Percentiles rank a stretch among this genome's conserved stretches.
phyloP scores from a whole-genome alignment of 768 basidiomycete genomes.

The Tephrocybe sp. region DNA sequence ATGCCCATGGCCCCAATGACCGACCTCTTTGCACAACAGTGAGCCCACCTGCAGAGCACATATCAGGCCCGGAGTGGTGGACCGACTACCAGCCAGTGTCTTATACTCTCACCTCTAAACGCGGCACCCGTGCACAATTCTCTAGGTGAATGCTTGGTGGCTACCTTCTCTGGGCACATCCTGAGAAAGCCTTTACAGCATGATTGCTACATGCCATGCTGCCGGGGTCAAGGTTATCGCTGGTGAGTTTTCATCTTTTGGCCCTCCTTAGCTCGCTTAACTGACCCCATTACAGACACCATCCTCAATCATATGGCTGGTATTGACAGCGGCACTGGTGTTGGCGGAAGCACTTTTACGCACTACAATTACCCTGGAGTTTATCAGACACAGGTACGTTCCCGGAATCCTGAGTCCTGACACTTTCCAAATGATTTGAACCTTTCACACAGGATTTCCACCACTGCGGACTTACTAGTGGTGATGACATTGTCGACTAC shows the following conservation, averaged over 20 bases:
- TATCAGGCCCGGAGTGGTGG: conserved; percentile 67
- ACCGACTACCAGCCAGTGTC: conserved; percentile 74
- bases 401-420: conserved; percentile 20
- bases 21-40: conserved; percentile 23
- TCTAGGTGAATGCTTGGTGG: conserved; percentile 28
- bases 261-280: no score
- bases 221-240: conserved; percentile 60
- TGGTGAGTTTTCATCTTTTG: conserved; percentile 27
- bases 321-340: conserved; percentile 45
- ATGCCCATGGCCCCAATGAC: background rate
- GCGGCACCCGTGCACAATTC: conserved; percentile 57
- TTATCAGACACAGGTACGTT: conserved; percentile 46
- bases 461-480: conserved; percentile 52
- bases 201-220: conserved; percentile 50
- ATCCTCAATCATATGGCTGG: conserved; percentile 71
- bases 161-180: background rate
- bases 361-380: conserved; percentile 55
- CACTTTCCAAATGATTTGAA: background rate
- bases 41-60: conserved; percentile 58
- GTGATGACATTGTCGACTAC: conserved; percentile 57
- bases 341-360: conserved; percentile 49
- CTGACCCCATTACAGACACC: conserved; percentile 38
- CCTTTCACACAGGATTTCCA: conserved; percentile 49
- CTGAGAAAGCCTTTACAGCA: conserved; percentile 22
- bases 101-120: conserved; percentile 64